Evolutionary conservation across 306 rosid species (phyloP).

Genomic region (Glycine latifolia): DNA sequence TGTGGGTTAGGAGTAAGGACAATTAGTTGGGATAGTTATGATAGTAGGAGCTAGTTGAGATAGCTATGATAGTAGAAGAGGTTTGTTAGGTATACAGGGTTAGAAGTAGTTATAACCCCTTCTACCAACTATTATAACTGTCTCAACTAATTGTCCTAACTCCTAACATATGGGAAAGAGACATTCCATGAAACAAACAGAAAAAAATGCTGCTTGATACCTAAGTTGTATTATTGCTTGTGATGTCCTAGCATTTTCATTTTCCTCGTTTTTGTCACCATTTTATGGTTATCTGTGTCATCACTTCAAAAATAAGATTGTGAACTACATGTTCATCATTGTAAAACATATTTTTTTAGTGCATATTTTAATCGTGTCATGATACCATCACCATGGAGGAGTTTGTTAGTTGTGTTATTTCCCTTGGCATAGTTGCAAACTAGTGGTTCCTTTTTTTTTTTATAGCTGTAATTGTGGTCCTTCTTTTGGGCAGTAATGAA

Average conservation of each 20-base stretch:
- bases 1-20: background rate
- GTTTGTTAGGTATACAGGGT: background rate
- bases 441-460: no score
- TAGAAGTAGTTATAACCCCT: background rate
- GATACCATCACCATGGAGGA: no score
- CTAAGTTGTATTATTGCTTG: no score
- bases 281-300: no score
- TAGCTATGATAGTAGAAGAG: background rate
- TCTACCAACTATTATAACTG: no score
- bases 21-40: background rate
- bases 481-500: background rate
- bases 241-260: no score
- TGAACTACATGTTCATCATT: no score
- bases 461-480: slow-evolving; percentile 6
- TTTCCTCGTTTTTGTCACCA: no score
- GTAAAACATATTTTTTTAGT: no score
- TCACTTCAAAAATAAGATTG: no score
- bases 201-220: background rate
- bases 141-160: no score
- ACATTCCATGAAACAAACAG: background rate
- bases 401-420: slow-evolving; percentile 1
- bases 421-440: slow-evolving; percentile 29
- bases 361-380: no score
- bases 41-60: background rate
- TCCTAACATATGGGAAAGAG: background rate